A percentile compares a stretch with the other conserved stretches of the same genome.
Conservation (phyloP, 225 moss, liverwort and hornwort genomes). For the Neckera pumila region DNA sequence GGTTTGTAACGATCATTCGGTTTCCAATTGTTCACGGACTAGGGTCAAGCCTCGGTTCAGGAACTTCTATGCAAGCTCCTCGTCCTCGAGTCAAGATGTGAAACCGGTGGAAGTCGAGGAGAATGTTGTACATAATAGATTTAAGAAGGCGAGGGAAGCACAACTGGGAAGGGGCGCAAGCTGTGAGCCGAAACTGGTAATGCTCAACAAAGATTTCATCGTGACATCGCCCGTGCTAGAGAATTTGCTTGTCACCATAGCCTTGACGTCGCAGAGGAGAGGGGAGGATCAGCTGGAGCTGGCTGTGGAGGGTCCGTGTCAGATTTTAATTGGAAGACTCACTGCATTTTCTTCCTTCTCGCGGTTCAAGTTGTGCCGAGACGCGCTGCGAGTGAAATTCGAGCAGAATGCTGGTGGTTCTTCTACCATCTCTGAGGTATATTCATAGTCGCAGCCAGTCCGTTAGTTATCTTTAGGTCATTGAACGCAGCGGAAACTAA, state of each 20-base stretch:
- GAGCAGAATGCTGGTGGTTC: conserved; percentile 68
- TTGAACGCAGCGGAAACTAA: not conserved
- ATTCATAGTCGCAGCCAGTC: not conserved
- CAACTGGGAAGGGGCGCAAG: not conserved
- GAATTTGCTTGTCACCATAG: conserved; percentile 51
- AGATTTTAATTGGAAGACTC: conserved; percentile 42
- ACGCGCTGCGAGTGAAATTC: conserved; percentile 46
- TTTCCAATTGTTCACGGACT: not conserved
- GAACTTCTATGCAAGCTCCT: not conserved
- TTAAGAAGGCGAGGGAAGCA: not conserved
- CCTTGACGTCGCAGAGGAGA: conserved; percentile 27
- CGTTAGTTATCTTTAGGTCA: not conserved
- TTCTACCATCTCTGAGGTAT: conserved; percentile 68
- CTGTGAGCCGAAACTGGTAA: conserved; percentile 22
- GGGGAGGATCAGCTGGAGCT: not conserved
- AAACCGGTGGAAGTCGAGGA: not conserved
- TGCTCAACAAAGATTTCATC: conserved; percentile 48
- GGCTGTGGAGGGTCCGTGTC: not conserved
- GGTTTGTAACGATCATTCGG: not conserved
- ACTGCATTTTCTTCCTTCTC: conserved; percentile 47
- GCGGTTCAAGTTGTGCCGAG: conserved; percentile 32
- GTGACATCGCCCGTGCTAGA: conserved; percentile 50
- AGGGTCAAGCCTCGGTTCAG: conserved; percentile 6
- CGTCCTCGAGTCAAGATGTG: not conserved
- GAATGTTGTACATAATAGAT: not conserved